Evolutionary conservation across 192 early-diverging fungal species (phyloP), one percentile per base, ranked within the genome.

Genomic region (Podila clonocystis): DNA sequence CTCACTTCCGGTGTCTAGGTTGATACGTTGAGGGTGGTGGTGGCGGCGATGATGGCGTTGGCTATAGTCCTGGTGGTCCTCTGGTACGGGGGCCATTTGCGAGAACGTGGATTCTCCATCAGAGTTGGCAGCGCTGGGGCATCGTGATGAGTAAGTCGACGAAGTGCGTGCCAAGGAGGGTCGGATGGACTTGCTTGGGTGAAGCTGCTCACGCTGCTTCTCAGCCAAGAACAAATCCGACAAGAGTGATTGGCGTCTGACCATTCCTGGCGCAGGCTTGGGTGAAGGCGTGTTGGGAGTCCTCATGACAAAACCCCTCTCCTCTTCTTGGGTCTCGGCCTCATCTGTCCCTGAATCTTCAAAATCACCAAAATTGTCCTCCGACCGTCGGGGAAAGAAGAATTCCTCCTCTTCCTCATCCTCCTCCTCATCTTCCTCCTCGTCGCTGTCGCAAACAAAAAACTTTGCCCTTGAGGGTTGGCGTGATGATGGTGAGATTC

Each of bases 221-320:
- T 74, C 73, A 0, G 73, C 73, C 65, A 63, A 29, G 22, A 74
- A 41, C 9, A 74, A 34, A 63, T 67, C 50, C 17, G 73, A 74
- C 19, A 74, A 45, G 24, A 74, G 60, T 11, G 73, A 74, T 33
- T 67, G 65, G 9, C 73, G 73, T 38, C 73, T 29, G 12, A 50
- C 48, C 28, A 67, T 65, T 4, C 22, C 29, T 28, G 52, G 49
- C 2, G 19, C 28, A 33, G 64, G 8, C 15, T 8, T n/a, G 22
- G n/a, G 52, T 15, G 52, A 55, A 33, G 20, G 34, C 11, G 12
- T 66, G 66, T 4, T 57, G 52, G n/a, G 19, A 15, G 28, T 30
- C 13, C 45, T 63, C 63, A 58, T 65, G 26, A 34, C 31, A 62
- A 65, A 58, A 26, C 15, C 45, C 8, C 62, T 64, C n/a, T 58